Evolutionary conservation across 768 basidiomycete genomes (phyloP).

Genomic region (Dioszegia hungarica): DNA sequence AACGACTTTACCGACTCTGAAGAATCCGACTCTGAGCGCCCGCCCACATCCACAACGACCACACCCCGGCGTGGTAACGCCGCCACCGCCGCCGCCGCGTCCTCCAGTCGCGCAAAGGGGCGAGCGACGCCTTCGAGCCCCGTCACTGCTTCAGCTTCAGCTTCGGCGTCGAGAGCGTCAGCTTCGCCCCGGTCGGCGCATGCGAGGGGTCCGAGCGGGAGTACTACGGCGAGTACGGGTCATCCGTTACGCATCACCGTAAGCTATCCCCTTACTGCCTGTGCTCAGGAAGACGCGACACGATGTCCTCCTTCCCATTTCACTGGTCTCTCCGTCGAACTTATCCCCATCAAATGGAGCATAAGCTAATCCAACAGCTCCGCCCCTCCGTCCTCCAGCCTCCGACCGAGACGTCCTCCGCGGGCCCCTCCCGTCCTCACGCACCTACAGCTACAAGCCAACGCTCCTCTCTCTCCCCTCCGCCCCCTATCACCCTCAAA

Average conservation of each 20-base stretch:
- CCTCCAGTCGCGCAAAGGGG: too few relatives aligned
- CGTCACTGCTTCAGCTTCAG: not conserved
- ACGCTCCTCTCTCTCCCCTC: conserved; percentile 41
- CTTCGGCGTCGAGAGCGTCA: not conserved
- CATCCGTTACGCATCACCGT: conserved; percentile 16
- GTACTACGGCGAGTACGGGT: not conserved
- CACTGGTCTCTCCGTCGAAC: too few relatives aligned
- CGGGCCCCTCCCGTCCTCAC: conserved; percentile 11
- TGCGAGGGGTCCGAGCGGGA: conserved; percentile 3
- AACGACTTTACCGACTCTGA: conserved; percentile 35
- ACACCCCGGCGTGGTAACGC: not conserved
- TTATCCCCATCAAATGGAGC: too few relatives aligned
- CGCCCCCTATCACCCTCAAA: conserved; percentile 39
- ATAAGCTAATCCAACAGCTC: conserved; percentile 3
- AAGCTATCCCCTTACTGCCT: not conserved
- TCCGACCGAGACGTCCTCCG: conserved; percentile 28
- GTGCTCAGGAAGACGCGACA: too few relatives aligned
- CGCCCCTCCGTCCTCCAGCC: conserved; percentile 6
- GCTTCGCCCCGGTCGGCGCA: not conserved
- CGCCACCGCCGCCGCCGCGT: too few relatives aligned
- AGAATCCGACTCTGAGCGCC: not conserved
- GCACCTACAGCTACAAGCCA: conserved; percentile 9
- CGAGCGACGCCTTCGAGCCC: too few relatives aligned
- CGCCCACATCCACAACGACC: not conserved
- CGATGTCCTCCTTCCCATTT: too few relatives aligned